phyloP scores from a whole-genome alignment of 2,329 filamentous ascomycete genomes.

The Calonectria pteridis region DNA sequence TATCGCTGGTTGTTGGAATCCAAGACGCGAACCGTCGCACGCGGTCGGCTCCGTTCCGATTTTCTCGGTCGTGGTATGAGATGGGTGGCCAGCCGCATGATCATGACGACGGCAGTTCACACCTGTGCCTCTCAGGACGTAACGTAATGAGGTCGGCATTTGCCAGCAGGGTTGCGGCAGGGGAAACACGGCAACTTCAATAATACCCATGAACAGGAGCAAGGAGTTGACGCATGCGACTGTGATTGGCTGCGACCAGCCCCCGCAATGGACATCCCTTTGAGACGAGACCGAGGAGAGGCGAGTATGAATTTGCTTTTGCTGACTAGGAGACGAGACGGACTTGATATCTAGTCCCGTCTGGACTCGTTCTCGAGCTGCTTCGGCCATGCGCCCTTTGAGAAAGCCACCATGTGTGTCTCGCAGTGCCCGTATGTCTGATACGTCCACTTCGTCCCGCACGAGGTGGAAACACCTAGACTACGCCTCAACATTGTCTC shows the following conservation, averaged over 20 bases:
- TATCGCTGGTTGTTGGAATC: not conserved
- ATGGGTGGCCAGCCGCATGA: not conserved
- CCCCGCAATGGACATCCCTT: not conserved
- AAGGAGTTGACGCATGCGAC: not conserved
- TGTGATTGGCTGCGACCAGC: not conserved
- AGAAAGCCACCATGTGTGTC: not conserved
- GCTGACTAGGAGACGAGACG: not conserved
- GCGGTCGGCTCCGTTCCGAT: constrained; percentile 2
- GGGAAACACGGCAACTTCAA: not conserved
- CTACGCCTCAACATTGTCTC: not conserved
- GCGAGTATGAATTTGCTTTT: not conserved
- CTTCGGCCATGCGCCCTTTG: not conserved
- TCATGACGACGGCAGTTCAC: constrained; percentile 11
- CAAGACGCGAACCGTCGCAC: not conserved
- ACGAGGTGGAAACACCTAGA: not conserved
- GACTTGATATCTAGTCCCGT: not conserved
- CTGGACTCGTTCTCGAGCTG: not conserved
- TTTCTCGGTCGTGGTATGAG: not conserved
- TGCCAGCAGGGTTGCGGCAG: not conserved
- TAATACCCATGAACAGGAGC: not conserved
- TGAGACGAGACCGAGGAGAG: not conserved
- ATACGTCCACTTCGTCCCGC: not conserved
- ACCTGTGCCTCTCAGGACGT: not conserved
- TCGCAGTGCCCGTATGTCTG: not conserved
- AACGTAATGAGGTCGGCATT: constrained; percentile 1